Evolutionary conservation across 139 green algal genomes (phyloP), one percentile per base, ranked within the genome.

Genomic region (Auxenochlorella pyrenoidosa): DNA sequence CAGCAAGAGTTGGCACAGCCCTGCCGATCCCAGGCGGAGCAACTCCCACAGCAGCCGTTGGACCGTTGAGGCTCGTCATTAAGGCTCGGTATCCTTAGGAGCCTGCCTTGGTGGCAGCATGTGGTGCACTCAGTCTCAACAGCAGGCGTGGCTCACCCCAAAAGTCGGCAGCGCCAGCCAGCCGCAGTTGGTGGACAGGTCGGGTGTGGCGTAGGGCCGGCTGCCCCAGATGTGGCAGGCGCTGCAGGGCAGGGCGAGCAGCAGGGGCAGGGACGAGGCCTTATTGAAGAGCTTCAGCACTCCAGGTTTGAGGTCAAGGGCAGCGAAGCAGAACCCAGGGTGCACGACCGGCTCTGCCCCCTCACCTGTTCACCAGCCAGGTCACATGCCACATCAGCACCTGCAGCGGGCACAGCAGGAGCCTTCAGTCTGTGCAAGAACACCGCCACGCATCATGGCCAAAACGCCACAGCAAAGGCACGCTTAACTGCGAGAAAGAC

Each of bases 311-410:
- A n/a, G n/a, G n/a, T n/a, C n/a, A n/a, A n/a, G n/a, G n/a, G n/a
- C n/a, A 68, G 16, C 60, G 19, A 30, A 68, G 60, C 10, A 8
- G 60, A 68, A 30, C 59, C 3, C 13, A 22, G 63, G 4, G 63
- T 18, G 63, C 63, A 71, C 10, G 28, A 2, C 21, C 43, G 16
- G 41, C 47, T 0, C 72, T 26, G 15, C 3, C 5, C 24, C 10
- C 41, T n/a, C 40, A 76, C 81, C 81, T 86, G 95, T 99, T 99
- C 21, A 99, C 97, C 75, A 97, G 96, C 98, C 98, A 99, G n/a
- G 98, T 99, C 90, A 99, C 97, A 93, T 99, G 98, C 82, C 97
- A 99, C 83, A 99, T 98, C 94, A 95, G 99, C 28, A 81, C 75
- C 70, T 76, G 70, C 70, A 76, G 34, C n/a, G 70, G n/a, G n/a